These are phyloP conservation scores for Bassia scoparia DNA, from an alignment of 148 eudicot genomes.

Conservation along the genomic window DNA sequence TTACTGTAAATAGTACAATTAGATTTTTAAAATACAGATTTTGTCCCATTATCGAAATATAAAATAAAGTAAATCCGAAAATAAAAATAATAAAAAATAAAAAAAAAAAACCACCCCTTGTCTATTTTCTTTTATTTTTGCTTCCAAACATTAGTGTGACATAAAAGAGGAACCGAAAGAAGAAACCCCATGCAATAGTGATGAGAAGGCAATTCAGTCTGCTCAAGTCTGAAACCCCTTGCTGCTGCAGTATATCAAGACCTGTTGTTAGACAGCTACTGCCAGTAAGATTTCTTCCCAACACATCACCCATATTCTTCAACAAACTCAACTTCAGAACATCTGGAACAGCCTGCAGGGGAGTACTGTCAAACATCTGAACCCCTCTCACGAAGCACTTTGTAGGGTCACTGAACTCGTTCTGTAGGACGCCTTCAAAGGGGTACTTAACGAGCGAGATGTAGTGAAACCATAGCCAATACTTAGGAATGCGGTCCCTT, in stretches of 20 bases:
- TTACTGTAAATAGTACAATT: not conserved
- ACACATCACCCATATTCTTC: slow-evolving; percentile 45
- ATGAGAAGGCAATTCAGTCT: slow-evolving; percentile 65
- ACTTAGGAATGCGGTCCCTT: slow-evolving; percentile 58
- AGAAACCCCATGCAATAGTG: slow-evolving; percentile 71
- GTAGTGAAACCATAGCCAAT: slow-evolving; percentile 90
- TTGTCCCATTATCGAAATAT: not conserved
- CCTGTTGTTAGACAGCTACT: slow-evolving; percentile 67
- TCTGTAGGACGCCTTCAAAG: slow-evolving; percentile 65
- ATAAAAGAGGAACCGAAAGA: slow-evolving; percentile 71
- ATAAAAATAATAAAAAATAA: slow-evolving; percentile 1
- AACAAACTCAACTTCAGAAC: slow-evolving; percentile 47
- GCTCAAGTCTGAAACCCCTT: slow-evolving; percentile 61
- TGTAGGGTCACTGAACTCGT: slow-evolving; percentile 55
- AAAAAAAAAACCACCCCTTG: not conserved
- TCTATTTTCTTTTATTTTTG: slow-evolving; percentile 61
- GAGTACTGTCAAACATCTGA: slow-evolving; percentile 71
- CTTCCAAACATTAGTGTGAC: slow-evolving; percentile 63
- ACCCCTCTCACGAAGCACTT: slow-evolving; percentile 66
- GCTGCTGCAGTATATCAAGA: slow-evolving; percentile 50
- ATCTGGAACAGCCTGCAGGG: slow-evolving; percentile 45
- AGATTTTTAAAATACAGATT: slow-evolving; percentile 3
- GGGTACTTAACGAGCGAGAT: slow-evolving; percentile 75
- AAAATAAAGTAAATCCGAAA: not conserved
- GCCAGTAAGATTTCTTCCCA: slow-evolving; percentile 57